Base-by-base conservation (phyloP, 2,329 filamentous ascomycete genomes). In the Phaeosphaeriaceae sp. region DNA sequence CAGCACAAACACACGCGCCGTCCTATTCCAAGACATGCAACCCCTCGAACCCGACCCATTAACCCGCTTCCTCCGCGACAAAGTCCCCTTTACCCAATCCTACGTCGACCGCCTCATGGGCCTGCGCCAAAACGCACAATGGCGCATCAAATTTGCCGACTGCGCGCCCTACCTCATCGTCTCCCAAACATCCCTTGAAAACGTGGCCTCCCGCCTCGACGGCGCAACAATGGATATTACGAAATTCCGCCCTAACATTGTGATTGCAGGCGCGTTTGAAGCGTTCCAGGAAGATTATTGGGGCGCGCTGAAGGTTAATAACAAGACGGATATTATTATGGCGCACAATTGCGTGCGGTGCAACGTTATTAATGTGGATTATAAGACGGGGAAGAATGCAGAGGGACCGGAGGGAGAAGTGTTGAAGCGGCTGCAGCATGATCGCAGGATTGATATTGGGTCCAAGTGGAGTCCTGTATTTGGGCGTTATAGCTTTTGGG, bases 141-240 rank as follows among this genome's bases (percentile, higher is more conserved):
- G 41, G 44, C 47, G 64, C 17, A 79, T 93, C 35, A 84, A 83
- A 2, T 94, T 93, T 72, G 83, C 85, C 32, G 90, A 94, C 71
- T 83, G 83, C 55, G 89, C 89, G 1, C 87, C 90, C 0, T 89
- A 88, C 68, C 81, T 96, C 12, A 72, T 96, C 18, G 81, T 87
- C 4, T 89, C 86, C 0, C 80, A 86, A 52, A 81, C 84, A 2
- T 94, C 89, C 1, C 80, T 92, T n/a, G 73, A 79, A 16, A 80
- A 89, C 59, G 82, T 95, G 38, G 84, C 82, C 28, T 50, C 58
- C 6, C 65, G 74, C 5, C 62, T 79, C 0, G 64, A 67, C 0
- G 70, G 65, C 11, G 57, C 69, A 39, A 43, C 64, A 38, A 76
- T 77, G 69, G 76, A 79, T 51, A 72, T 79, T 12, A 72, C 70